Base-by-base conservation (phyloP, 805 yeast species). In the Clavispora carvajalis region DNA sequence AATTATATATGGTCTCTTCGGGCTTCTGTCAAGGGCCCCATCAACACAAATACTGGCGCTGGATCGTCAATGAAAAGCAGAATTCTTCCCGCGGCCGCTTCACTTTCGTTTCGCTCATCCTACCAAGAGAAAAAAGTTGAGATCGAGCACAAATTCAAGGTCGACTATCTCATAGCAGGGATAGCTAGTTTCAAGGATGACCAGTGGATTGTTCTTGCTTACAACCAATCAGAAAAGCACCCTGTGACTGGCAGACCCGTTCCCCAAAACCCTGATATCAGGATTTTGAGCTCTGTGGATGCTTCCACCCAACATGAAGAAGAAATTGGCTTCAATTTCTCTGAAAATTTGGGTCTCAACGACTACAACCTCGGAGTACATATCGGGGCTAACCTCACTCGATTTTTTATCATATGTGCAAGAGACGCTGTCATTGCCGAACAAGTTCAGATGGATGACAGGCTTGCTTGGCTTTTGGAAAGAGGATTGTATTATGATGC, bases 261-360 rank as follows among this genome's bases (percentile, higher is more conserved):
- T 7, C 67, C 64, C 12, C 62, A 62, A 23, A 73, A 81, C 10
- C 96, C 98, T 0, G 96, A 90, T 48, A 62, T 91, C 18, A 77
- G 82, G 44, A 68, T 93, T 1, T 63, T 87, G 15, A 82, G 83
- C 55, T 67, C 81, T 2, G 51, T 65, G 1, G 77, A 80, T 7
- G 87, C 91, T 7, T 83, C 78, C 43, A 95, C 86, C 37, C 71
- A 77, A 11, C 80, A 85, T 39, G 87, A 81, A 17, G 96, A 91
- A 58, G 95, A 83, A 55, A 71, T 91, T 2, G 78, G 82, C 0
- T 60, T 87, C 42, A 74, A 67, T 34, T 16, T 17, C 9, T 33
- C 34, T 8, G 71, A 77, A 17, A 66, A 71, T 11, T 61, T 87
- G 33, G 89, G 95, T 0, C 66, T 85, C 13, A 90, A 91, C 57